These are phyloP conservation scores for Hemileccinum rubropunctum DNA, from an alignment of 768 basidiomycete species.

Conservation along the genomic window DNA sequence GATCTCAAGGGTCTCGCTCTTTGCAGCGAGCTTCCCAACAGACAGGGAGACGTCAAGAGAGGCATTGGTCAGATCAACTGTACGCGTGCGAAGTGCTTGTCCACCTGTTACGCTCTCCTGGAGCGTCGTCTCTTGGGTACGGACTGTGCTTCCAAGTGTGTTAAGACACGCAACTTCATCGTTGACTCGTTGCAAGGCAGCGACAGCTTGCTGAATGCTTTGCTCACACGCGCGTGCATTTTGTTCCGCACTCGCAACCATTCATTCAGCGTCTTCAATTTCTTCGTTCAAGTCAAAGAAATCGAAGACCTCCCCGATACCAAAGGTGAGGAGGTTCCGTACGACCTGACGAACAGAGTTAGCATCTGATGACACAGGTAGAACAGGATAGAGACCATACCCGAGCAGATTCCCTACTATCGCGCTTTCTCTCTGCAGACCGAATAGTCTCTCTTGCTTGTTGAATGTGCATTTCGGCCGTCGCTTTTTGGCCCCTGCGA, in stretches of 20 bases:
- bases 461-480: slow-evolving; percentile 1
- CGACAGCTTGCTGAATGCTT: slow-evolving; percentile 8
- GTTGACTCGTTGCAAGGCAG: slow-evolving; percentile 2
- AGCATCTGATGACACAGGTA: not conserved
- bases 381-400: not conserved
- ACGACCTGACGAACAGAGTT: slow-evolving; percentile 2
- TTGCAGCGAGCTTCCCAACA: slow-evolving; percentile 11
- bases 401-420: slow-evolving; percentile 14
- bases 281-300: slow-evolving; percentile 17
- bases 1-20: slow-evolving; percentile 10
- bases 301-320: slow-evolving; percentile 15
- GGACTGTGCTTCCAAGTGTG: slow-evolving; percentile 1
- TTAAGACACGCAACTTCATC: slow-evolving; percentile 2
- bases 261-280: slow-evolving; percentile 6
- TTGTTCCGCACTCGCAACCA: slow-evolving; percentile 4
- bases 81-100: slow-evolving; percentile 10
- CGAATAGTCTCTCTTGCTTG: slow-evolving; percentile 13
- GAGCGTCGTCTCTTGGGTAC: slow-evolving; percentile 4
- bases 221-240: slow-evolving; percentile 2
- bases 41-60: slow-evolving; percentile 16
- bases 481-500: slow-evolving; percentile 3
- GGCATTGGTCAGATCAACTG: slow-evolving; percentile 14
- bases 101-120: slow-evolving; percentile 5
- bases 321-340: slow-evolving; percentile 13
- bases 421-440: slow-evolving; percentile 11